Percentiles rank a stretch among this genome's conserved stretches.
These are phyloP conservation scores for Recurvomyces mirabilis DNA, from an alignment of 495 filamentous ascomycete species.

Conservation along the genomic window DNA sequence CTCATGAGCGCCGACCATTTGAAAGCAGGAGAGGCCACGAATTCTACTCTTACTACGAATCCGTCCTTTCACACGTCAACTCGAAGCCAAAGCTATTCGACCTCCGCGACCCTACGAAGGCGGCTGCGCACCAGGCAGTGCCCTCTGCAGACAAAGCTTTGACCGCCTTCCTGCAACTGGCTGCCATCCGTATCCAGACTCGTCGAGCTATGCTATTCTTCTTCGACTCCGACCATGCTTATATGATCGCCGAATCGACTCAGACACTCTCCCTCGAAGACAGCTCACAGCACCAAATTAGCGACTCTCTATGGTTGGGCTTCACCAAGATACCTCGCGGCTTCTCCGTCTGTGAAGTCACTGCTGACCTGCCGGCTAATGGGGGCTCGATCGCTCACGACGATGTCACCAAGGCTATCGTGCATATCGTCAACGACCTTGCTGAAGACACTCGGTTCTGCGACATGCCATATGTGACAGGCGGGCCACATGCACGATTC, in stretches of 20 bases:
- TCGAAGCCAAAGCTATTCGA: no score
- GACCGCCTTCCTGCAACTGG: no score
- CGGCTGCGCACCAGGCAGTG: no score
- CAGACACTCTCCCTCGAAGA: constrained; percentile 18
- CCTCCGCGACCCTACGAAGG: no score
- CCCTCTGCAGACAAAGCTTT: no score
- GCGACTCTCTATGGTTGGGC: constrained; percentile 26
- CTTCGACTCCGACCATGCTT: constrained; percentile 30
- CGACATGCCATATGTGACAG: constrained; percentile 6
- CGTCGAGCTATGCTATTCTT: constrained; percentile 36
- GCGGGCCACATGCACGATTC: constrained; percentile 15
- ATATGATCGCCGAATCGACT: constrained; percentile 33
- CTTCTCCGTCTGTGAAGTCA: constrained; percentile 14
- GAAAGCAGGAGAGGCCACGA: no score
- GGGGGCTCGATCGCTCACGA: no score
- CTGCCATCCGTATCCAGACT: no score
- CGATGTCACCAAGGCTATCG: background rate
- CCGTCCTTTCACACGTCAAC: no score
- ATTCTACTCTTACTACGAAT: no score
- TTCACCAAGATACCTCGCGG: constrained; percentile 11
- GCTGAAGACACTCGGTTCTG: constrained; percentile 11
- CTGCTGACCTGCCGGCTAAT: no score
- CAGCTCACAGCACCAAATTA: constrained; percentile 13
- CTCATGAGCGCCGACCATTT: no score
- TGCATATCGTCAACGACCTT: constrained; percentile 12